Conservation (phyloP, 495 filamentous ascomycete species). For the Penicillium ochrochloron region DNA sequence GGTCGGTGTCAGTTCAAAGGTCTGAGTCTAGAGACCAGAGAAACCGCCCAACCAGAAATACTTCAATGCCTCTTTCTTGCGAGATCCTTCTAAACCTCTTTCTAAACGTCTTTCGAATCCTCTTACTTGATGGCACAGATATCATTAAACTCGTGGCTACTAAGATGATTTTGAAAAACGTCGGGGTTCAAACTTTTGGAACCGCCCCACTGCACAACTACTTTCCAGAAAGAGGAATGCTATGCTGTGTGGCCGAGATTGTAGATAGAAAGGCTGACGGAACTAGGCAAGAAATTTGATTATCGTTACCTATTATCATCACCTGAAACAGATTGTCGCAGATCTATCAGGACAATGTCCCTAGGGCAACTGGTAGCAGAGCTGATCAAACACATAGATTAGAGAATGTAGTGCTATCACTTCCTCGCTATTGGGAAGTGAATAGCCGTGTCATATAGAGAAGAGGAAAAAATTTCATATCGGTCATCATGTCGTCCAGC, state of each 20-base stretch:
- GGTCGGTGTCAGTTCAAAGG: too few species aligned
- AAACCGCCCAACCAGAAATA: too few species aligned
- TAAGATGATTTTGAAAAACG: too few species aligned
- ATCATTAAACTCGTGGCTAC: too few species aligned
- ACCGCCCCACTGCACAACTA: too few species aligned
- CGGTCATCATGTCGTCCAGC: constrained; percentile 27
- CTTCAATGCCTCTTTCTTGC: too few species aligned
- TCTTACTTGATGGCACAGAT: too few species aligned
- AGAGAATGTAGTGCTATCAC: constrained; percentile 1
- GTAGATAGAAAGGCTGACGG: background rate
- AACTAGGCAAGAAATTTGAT: background rate
- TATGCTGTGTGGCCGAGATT: background rate
- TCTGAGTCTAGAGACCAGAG: too few species aligned
- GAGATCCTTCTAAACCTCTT: too few species aligned
- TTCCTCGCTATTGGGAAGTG: background rate
- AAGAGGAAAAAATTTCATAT: constrained; percentile 20
- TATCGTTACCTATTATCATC: background rate
- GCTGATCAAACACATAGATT: constrained; percentile 2
- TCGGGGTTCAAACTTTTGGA: too few species aligned
- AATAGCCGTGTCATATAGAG: constrained; percentile 1
- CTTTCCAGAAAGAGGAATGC: too few species aligned
- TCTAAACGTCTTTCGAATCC: too few species aligned
- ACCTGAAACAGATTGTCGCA: background rate
- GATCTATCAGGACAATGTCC: background rate
- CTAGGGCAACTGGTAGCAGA: background rate